Evolutionary conservation across 306 rosid genomes (phyloP).

Genomic region (Albizia julibrissin): DNA sequence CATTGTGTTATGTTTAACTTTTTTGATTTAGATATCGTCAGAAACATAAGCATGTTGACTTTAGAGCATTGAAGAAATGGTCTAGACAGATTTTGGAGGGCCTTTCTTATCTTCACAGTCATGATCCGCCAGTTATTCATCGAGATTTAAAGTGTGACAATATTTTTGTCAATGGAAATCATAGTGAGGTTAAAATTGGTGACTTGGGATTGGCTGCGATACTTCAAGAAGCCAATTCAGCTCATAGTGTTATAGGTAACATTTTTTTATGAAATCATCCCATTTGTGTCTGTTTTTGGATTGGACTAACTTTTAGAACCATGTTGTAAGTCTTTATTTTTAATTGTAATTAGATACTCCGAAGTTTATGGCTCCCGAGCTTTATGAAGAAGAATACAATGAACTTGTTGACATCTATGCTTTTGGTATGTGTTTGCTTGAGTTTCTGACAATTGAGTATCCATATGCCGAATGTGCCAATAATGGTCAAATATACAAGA

Average conservation of each 20-base stretch:
- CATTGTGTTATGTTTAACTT: slow-evolving; percentile 9
- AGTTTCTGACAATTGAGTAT: slow-evolving; percentile 90
- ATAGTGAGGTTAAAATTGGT: slow-evolving; percentile 98
- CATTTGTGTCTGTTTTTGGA: slow-evolving; percentile 10
- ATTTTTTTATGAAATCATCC: slow-evolving; percentile 15
- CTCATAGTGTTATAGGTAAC: slow-evolving; percentile 96
- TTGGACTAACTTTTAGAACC: slow-evolving; percentile 3
- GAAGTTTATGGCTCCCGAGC: slow-evolving; percentile 99
- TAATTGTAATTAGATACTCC: slow-evolving; percentile 72
- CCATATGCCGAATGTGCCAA: slow-evolving; percentile 90
- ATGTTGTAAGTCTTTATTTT: slow-evolving; percentile 29
- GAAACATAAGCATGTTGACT: slow-evolving; percentile 94
- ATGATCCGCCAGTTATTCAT: slow-evolving; percentile 91
- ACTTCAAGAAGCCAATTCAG: slow-evolving; percentile 84
- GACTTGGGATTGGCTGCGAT: slow-evolving; percentile 96
- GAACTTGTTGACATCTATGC: slow-evolving; percentile 98
- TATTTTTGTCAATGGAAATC: slow-evolving; percentile 96
- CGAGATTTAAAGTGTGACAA: slow-evolving; percentile 99
- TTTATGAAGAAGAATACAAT: slow-evolving; percentile 93
- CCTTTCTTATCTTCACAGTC: slow-evolving; percentile 92
- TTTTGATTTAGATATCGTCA: slow-evolving; percentile 68
- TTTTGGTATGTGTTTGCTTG: slow-evolving; percentile 96
- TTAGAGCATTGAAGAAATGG: slow-evolving; percentile 99
- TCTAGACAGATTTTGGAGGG: slow-evolving; percentile 98
- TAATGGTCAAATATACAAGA: slow-evolving; percentile 99